phyloP scores from a whole-genome alignment of 2,329 filamentous ascomycete genomes.

The Gaeumannomyces sp. region DNA sequence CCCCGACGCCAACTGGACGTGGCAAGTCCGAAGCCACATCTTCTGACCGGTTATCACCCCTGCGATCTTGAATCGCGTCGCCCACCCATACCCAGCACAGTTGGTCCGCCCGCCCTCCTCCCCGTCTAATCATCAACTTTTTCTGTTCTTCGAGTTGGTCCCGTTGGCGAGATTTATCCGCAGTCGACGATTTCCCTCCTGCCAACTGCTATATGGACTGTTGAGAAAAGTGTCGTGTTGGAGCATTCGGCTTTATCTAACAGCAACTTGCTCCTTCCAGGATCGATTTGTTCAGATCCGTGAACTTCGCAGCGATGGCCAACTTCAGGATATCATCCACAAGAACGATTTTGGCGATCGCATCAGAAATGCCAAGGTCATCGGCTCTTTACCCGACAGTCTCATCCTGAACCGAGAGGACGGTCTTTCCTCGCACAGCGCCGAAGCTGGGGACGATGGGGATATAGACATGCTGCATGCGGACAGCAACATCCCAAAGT shows the following conservation, averaged over 20 bases:
- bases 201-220: not conserved
- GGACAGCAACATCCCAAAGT: conserved; percentile 11
- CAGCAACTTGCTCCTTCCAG: conserved; percentile 29
- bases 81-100: not conserved
- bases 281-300: conserved; percentile 77
- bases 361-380: conserved; percentile 72
- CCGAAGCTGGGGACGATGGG: conserved; percentile 34
- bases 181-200: not conserved
- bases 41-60: too few relatives aligned
- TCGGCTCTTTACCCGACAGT: conserved; percentile 51
- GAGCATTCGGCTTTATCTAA: not conserved
- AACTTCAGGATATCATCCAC: conserved; percentile 67
- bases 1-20: too few relatives aligned
- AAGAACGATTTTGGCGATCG: conserved; percentile 73
- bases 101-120: conserved; percentile 6
- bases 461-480: conserved; percentile 30
- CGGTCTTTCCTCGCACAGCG: conserved; percentile 12
- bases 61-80: too few relatives aligned
- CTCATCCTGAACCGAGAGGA: conserved; percentile 21
- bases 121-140: not conserved
- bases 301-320: conserved; percentile 62
- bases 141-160: not conserved
- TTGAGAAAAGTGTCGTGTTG: not conserved
- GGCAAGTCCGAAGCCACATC: too few relatives aligned
- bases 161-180: not conserved